These are phyloP conservation scores for Acmispon strigosus DNA, from an alignment of 306 rosid genomes.

Conservation along the genomic window DNA sequence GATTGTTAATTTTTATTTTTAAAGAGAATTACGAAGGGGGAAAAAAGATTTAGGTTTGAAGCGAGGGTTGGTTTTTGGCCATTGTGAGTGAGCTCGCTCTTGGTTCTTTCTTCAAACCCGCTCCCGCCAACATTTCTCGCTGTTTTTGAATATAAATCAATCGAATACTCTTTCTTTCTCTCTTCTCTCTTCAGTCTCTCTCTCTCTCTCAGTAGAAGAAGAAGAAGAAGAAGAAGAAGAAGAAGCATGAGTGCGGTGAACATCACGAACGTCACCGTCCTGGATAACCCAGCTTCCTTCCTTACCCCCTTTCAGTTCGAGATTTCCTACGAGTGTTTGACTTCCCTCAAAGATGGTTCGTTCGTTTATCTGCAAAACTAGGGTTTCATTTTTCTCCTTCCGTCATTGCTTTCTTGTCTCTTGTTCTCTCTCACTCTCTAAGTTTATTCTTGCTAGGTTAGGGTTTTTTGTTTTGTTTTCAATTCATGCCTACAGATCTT, in stretches of 20 bases:
- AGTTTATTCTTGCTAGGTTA: background rate
- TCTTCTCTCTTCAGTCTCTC: too few species aligned
- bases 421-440: too few species aligned
- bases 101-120: background rate
- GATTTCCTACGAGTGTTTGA: constrained; percentile 83
- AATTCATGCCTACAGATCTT: background rate
- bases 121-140: background rate
- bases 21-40: too few species aligned
- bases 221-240: too few species aligned
- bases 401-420: too few species aligned
- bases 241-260: constrained; percentile 72
- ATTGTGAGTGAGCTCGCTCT: too few species aligned
- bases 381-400: background rate
- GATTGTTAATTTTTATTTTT: too few species aligned
- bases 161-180: too few species aligned
- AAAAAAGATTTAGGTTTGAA: too few species aligned
- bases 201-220: background rate
- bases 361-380: background rate
- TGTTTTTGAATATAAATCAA: too few species aligned
- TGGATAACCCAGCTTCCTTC: constrained; percentile 73
- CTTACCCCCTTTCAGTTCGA: constrained; percentile 79
- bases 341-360: constrained; percentile 66
- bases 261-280: constrained; percentile 81
- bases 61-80: too few species aligned
- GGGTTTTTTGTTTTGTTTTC: background rate